phyloP scores from a whole-genome alignment of 1,139 yeast species.

The Diutina catenulata region DNA sequence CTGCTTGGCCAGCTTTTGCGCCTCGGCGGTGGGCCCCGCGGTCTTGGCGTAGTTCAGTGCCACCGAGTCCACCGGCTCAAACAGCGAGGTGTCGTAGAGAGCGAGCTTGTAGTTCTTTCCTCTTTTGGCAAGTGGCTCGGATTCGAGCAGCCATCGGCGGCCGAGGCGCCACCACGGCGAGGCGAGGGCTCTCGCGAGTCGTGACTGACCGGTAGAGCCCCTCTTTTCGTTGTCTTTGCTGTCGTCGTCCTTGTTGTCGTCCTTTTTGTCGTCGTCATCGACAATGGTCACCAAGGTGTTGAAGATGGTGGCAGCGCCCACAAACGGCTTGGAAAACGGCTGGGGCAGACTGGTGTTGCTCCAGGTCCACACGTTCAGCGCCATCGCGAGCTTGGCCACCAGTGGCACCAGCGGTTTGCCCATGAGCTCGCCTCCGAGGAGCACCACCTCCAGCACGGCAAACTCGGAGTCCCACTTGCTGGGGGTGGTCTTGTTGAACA shows the following conservation, averaged over 20 bases:
- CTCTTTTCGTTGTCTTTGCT: slow-evolving; percentile 5
- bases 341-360: not conserved
- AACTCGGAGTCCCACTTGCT: not conserved
- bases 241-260: slow-evolving; percentile 6
- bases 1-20: not conserved
- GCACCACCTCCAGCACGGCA: not conserved
- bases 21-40: not conserved
- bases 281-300: not conserved
- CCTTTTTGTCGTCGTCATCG: slow-evolving; percentile 7
- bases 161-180: too few relatives aligned
- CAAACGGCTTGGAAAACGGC: not conserved
- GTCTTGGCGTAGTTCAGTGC: not conserved
- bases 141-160: too few relatives aligned
- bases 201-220: slow-evolving; percentile 3
- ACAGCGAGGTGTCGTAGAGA: not conserved
- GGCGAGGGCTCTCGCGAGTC: slow-evolving; percentile 19
- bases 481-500: slow-evolving; percentile 15
- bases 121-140: too few relatives aligned
- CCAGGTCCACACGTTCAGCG: not conserved
- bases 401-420: not conserved
- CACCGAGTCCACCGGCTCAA: not conserved
- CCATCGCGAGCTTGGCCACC: not conserved
- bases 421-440: not conserved
- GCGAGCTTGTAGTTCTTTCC: not conserved
- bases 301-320: slow-evolving; percentile 2